Conservation (phyloP, 1,284 basidiomycete genomes). For the Takashimella tepidaria region DNA sequence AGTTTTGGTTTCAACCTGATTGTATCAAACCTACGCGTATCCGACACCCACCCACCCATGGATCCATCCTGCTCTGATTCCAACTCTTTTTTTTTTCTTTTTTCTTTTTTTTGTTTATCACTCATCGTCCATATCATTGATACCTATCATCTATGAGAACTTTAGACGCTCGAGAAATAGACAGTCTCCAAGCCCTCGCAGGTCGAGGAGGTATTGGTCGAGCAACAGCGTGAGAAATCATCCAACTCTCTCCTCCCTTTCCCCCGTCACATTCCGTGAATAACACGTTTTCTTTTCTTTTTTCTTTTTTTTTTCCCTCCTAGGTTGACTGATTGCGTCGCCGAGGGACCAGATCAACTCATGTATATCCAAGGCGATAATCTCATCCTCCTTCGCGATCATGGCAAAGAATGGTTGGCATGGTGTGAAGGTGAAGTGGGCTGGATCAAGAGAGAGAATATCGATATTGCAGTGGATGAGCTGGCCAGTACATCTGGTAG, state of each 20-base stretch:
- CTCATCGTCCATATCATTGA: neutral
- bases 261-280: no score
- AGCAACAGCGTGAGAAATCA: slow-evolving; percentile 42
- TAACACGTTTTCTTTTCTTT: neutral
- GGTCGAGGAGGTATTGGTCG: slow-evolving; percentile 35
- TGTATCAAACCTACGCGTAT: neutral
- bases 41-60: neutral
- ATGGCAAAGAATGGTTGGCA: slow-evolving; percentile 56
- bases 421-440: slow-evolving; percentile 90
- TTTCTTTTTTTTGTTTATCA: neutral
- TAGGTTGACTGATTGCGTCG: slow-evolving; percentile 60
- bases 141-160: slow-evolving; percentile 14
- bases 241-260: no score
- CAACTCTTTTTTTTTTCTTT: neutral
- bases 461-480: neutral
- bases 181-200: slow-evolving; percentile 34
- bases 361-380: slow-evolving; percentile 86
- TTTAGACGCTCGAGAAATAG: slow-evolving; percentile 36
- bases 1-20: no score
- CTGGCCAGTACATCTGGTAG: neutral
- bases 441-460: slow-evolving; percentile 57
- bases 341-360: slow-evolving; percentile 68
- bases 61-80: neutral
- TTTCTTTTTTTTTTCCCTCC: neutral
- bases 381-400: slow-evolving; percentile 71